phyloP scores from a whole-genome alignment of 495 filamentous ascomycete genomes.

The Rhizodiscina lignyota region DNA sequence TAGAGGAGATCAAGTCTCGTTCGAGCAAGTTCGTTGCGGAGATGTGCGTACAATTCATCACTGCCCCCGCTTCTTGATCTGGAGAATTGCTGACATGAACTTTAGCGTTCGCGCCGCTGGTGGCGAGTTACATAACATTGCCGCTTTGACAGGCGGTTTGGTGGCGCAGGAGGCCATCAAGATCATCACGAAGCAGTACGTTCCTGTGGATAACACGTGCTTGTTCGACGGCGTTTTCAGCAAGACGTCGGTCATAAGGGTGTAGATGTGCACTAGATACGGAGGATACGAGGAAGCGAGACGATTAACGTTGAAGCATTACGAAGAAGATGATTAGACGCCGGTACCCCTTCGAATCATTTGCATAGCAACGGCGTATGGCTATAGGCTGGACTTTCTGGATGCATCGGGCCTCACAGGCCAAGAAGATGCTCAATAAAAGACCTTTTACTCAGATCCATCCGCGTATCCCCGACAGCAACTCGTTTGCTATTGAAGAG shows the following conservation, averaged over 20 bases:
- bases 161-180: slow-evolving; percentile 94
- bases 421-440: no score
- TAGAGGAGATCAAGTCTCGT: slow-evolving; percentile 27
- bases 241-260: slow-evolving; percentile 50
- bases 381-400: no score
- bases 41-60: slow-evolving; percentile 15
- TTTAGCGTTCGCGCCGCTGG: slow-evolving; percentile 52
- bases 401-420: no score
- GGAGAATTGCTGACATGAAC: neutral
- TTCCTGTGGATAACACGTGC: slow-evolving; percentile 85
- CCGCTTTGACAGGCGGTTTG: slow-evolving; percentile 79
- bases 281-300: no score
- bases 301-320: no score
- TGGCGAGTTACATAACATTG: slow-evolving; percentile 85
- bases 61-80: neutral
- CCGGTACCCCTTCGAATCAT: no score
- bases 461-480: no score
- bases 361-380: no score
- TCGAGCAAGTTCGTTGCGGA: slow-evolving; percentile 16
- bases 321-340: no score
- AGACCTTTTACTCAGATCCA: no score
- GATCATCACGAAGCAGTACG: slow-evolving; percentile 89
- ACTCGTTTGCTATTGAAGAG: no score
- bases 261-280: slow-evolving; percentile 10
- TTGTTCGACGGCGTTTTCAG: slow-evolving; percentile 82